Conservation (phyloP, 2,329 filamentous ascomycete species). For the Chaetomiaceae sp. region DNA sequence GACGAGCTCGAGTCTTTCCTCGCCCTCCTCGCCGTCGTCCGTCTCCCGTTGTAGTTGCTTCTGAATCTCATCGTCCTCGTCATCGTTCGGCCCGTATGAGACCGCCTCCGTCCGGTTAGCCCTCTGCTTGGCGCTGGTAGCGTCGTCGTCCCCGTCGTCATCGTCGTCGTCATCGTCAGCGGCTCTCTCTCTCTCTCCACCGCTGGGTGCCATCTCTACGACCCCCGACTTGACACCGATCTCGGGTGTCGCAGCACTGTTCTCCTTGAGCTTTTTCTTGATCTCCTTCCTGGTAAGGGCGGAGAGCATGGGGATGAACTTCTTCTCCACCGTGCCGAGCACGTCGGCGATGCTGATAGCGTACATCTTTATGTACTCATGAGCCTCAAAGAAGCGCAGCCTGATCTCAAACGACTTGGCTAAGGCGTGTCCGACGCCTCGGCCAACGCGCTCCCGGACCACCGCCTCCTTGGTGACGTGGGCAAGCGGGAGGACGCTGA, state of each 20-base stretch:
- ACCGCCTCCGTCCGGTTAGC: constrained; percentile 76
- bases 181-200: constrained; percentile 30
- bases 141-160: constrained; percentile 72
- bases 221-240: constrained; percentile 55
- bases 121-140: constrained; percentile 66
- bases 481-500: constrained; percentile 78
- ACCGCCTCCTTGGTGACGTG: constrained; percentile 78
- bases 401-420: constrained; percentile 83
- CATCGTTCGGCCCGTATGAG: constrained; percentile 88
- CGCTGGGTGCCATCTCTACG: constrained; percentile 47
- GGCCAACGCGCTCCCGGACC: constrained; percentile 74
- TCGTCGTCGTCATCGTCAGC: constrained; percentile 51
- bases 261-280: constrained; percentile 68
- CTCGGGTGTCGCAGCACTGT: constrained; percentile 69
- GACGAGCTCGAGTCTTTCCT: constrained; percentile 42
- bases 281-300: constrained; percentile 70
- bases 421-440: constrained; percentile 61
- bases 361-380: constrained; percentile 82
- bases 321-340: constrained; percentile 70
- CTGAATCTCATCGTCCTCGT: constrained; percentile 77
- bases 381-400: constrained; percentile 75
- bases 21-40: constrained; percentile 50
- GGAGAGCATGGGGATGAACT: constrained; percentile 69
- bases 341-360: constrained; percentile 77
- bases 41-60: constrained; percentile 56